These are phyloP conservation scores for Tylopilus sp. DNA, from an alignment of 1,284 basidiomycete species.

Conservation along the genomic window DNA sequence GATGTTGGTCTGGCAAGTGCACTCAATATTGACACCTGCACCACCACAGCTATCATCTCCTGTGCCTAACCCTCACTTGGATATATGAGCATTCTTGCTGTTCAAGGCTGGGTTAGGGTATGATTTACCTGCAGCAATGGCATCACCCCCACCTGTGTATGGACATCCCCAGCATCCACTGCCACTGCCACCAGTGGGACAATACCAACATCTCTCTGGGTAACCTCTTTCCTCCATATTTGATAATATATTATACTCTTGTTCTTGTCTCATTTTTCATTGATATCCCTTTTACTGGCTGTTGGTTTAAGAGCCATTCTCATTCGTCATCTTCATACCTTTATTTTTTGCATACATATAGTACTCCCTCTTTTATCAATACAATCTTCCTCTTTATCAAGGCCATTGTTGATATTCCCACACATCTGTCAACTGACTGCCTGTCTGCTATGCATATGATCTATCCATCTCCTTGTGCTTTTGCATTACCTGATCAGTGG, in stretches of 20 bases:
- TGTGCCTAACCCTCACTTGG: constrained; percentile 33
- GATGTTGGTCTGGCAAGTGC: constrained; percentile 29
- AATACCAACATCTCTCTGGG: constrained; percentile 20
- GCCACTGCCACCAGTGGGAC: constrained; percentile 15
- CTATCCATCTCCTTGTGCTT: too few species aligned
- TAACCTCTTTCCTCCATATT: constrained; percentile 22
- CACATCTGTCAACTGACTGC: too few species aligned
- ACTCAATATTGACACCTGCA: constrained; percentile 35
- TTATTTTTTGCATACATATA: not conserved
- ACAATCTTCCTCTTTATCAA: too few species aligned
- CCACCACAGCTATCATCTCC: constrained; percentile 30
- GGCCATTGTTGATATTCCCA: too few species aligned
- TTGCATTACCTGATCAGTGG: too few species aligned
- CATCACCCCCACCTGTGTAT: constrained; percentile 14
- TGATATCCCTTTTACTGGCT: constrained; percentile 6
- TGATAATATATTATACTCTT: constrained; percentile 28
- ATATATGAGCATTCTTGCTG: constrained; percentile 53
- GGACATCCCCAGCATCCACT: constrained; percentile 12
- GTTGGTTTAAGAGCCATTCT: too few species aligned
- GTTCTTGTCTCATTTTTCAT: not conserved
- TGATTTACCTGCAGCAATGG: constrained; percentile 20
- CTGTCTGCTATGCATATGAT: too few species aligned
- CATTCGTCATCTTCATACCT: not conserved
- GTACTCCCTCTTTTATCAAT: too few species aligned
- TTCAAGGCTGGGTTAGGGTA: constrained; percentile 48